phyloP scores from a whole-genome alignment of 2,329 filamentous ascomycete genomes.

The Drechslerella dactyloides region DNA sequence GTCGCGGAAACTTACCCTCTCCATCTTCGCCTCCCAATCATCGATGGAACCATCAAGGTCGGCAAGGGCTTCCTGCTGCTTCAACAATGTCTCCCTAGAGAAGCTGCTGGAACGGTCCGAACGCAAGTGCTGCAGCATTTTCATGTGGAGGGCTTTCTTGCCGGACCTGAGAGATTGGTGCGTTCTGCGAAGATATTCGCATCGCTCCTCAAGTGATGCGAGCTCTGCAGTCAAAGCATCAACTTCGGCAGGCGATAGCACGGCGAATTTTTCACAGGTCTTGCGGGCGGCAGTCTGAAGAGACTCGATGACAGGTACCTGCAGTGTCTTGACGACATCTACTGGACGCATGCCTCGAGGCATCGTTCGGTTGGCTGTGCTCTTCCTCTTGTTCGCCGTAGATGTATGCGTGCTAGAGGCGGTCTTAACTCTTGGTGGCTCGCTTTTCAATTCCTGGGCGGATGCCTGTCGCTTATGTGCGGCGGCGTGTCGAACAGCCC shows the following conservation, averaged over 20 bases:
- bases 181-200: slow-evolving; percentile 77
- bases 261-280: slow-evolving; percentile 69
- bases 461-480: slow-evolving; percentile 39
- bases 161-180: slow-evolving; percentile 77
- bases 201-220: slow-evolving; percentile 77
- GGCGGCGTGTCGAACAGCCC: slow-evolving; percentile 4
- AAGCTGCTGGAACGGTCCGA: slow-evolving; percentile 74
- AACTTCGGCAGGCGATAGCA: slow-evolving; percentile 69
- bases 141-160: slow-evolving; percentile 75
- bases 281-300: slow-evolving; percentile 69
- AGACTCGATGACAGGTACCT: slow-evolving; percentile 61
- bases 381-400: slow-evolving; percentile 46
- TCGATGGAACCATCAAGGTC: slow-evolving; percentile 80
- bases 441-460: slow-evolving; percentile 24
- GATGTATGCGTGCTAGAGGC: slow-evolving; percentile 25
- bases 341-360: slow-evolving; percentile 65
- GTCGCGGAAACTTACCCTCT: slow-evolving; percentile 57
- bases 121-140: slow-evolving; percentile 78
- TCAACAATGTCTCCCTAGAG: slow-evolving; percentile 75
- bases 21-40: slow-evolving; percentile 80
- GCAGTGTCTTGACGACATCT: slow-evolving; percentile 64
- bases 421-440: slow-evolving; percentile 28
- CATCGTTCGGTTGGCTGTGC: slow-evolving; percentile 61
- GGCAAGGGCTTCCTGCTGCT: slow-evolving; percentile 78
- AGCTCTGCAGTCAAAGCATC: slow-evolving; percentile 72